phyloP scores from a whole-genome alignment of 257 asterid genomes.

The Ballota nigra region DNA sequence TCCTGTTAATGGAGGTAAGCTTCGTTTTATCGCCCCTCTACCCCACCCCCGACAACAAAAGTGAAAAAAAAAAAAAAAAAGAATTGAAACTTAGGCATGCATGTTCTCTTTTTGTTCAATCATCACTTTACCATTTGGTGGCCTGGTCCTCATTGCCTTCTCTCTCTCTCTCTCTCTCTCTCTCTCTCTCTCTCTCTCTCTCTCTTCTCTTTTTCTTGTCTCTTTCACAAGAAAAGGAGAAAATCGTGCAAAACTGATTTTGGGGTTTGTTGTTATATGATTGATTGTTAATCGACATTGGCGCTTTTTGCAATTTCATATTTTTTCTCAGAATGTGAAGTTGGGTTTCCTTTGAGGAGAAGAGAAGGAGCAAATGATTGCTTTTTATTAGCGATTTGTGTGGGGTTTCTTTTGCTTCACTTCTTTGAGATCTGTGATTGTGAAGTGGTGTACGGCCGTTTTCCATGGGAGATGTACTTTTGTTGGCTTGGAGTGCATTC shows the following conservation, averaged over 20 bases:
- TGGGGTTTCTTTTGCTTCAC: constrained; percentile 52
- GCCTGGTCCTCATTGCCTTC: constrained; percentile 25
- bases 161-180: background rate
- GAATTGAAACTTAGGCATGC: constrained; percentile 35
- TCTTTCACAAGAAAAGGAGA: constrained; percentile 13
- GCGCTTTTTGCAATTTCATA: background rate
- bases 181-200: background rate
- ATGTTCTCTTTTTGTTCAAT: constrained; percentile 37
- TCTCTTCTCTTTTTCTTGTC: constrained; percentile 12
- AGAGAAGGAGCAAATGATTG: constrained; percentile 56
- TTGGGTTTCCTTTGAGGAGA: constrained; percentile 46
- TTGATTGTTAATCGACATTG: background rate
- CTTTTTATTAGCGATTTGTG: constrained; percentile 31
- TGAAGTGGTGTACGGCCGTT: constrained; percentile 35
- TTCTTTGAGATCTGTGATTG: constrained; percentile 47
- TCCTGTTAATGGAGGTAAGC: constrained; percentile 26
- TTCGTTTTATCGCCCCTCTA: background rate
- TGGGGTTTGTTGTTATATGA: constrained; percentile 5
- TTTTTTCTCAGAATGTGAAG: constrained; percentile 20
- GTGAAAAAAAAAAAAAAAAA: background rate
- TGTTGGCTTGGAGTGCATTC: constrained; percentile 43
- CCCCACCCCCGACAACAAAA: background rate
- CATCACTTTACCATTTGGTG: constrained; percentile 40
- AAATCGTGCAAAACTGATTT: background rate
- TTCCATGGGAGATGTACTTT: constrained; percentile 26